A percentile compares a stretch with the other conserved stretches of the same genome.
These are phyloP conservation scores for Ceratocystis smalleyi DNA, from an alignment of 2,329 filamentous ascomycete genomes.

Conservation along the genomic window DNA sequence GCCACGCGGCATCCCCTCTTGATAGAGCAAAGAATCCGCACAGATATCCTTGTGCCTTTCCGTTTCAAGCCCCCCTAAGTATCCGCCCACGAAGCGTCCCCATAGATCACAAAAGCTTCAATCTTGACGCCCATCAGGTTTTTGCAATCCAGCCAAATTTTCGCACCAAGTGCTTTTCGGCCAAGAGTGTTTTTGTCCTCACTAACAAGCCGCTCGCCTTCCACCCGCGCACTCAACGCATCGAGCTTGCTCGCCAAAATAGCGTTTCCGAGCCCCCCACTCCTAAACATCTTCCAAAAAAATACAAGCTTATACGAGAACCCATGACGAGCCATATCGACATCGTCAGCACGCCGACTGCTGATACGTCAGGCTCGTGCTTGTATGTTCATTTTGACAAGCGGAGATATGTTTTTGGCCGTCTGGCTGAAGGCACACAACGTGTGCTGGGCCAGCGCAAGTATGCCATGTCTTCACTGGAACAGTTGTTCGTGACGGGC, in stretches of 20 bases:
- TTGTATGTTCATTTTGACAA: constrained; percentile 66
- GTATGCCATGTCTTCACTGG: constrained; percentile 46
- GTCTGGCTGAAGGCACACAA: constrained; percentile 71
- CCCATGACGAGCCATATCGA: constrained; percentile 61
- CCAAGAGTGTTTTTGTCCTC: constrained; percentile 17
- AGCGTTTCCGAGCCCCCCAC: neutral
- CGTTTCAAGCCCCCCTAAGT: neutral
- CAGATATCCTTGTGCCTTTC: neutral
- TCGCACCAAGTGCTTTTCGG: constrained; percentile 7
- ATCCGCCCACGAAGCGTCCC: constrained; percentile 2
- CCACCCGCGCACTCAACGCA: neutral
- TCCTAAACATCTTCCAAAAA: neutral
- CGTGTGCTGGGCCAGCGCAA: constrained; percentile 56
- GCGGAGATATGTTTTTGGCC: constrained; percentile 73
- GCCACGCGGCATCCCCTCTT: neutral
- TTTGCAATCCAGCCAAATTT: constrained; percentile 13
- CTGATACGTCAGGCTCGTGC: constrained; percentile 69
- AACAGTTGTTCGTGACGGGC: constrained; percentile 72
- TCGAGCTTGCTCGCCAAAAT: neutral
- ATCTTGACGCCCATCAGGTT: constrained; percentile 8
- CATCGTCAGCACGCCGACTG: constrained; percentile 66
- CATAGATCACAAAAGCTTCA: constrained; percentile 8
- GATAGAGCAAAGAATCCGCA: neutral
- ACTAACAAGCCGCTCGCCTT: neutral
- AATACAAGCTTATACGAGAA: neutral